Evolutionary conservation across 2,329 filamentous ascomycete species (phyloP).

Genomic region (Aspergillus fischeri): DNA sequence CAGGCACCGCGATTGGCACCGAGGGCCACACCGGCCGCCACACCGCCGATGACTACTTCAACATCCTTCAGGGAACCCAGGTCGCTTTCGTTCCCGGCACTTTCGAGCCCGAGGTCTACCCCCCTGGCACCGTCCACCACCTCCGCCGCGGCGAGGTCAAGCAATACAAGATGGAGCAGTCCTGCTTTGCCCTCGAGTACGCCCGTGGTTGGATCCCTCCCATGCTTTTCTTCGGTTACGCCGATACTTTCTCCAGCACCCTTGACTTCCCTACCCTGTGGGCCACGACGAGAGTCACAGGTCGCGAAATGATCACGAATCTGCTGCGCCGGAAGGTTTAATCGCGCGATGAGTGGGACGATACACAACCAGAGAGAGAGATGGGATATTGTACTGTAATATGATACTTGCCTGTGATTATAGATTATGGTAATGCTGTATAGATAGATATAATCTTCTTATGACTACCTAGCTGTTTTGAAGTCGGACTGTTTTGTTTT

Average conservation of each 20-base stretch:
- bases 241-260: conserved; percentile 74
- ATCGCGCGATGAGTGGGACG: conserved; percentile 7
- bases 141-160: conserved; percentile 62
- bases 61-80: conserved; percentile 61
- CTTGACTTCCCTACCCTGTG: conserved; percentile 82
- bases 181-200: conserved; percentile 39
- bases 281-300: conserved; percentile 72
- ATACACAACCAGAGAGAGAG: not conserved
- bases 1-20: conserved; percentile 56
- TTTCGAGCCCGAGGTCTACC: conserved; percentile 37
- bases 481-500: not conserved
- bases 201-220: conserved; percentile 77
- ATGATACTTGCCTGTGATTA: not conserved
- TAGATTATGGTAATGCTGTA: not conserved
- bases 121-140: conserved; percentile 36
- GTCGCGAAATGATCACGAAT: conserved; percentile 70
- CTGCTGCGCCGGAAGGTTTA: conserved; percentile 68
- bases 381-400: not conserved
- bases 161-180: conserved; percentile 57
- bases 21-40: conserved; percentile 86
- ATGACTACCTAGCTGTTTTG: not conserved
- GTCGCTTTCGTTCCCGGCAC: conserved; percentile 36
- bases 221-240: conserved; percentile 87
- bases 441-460: not conserved
- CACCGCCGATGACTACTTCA: conserved; percentile 91